A percentile compares a stretch with the other conserved stretches of the same genome.
These are phyloP conservation scores for Cyathus striatus DNA, from an alignment of 768 basidiomycete species.

Conservation along the genomic window DNA sequence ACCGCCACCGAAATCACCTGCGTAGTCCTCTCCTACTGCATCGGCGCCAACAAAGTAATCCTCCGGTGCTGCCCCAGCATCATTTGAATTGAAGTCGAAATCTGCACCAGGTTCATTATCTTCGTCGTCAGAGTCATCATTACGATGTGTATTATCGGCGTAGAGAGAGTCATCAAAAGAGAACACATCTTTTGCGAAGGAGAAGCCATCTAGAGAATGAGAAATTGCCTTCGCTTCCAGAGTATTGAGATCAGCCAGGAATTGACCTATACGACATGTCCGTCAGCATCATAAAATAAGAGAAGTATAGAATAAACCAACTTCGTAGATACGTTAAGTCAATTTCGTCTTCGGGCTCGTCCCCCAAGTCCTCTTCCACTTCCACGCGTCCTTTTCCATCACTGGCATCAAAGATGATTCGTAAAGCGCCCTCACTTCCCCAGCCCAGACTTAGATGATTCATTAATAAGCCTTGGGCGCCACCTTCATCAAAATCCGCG, in stretches of 20 bases:
- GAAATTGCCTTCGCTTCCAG: constrained; percentile 73
- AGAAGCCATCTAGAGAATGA: constrained; percentile 75
- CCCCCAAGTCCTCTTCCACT: constrained; percentile 72
- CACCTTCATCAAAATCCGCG: constrained; percentile 98
- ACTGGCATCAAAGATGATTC: constrained; percentile 95
- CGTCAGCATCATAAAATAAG: constrained; percentile 5
- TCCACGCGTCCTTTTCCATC: constrained; percentile 81
- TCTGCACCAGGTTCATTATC: constrained; percentile 35
- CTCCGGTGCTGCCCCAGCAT: constrained; percentile 31
- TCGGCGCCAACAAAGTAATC: constrained; percentile 27
- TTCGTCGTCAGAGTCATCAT: constrained; percentile 38
- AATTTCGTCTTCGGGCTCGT: constrained; percentile 66
- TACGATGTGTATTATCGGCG: constrained; percentile 48
- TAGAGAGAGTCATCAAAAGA: constrained; percentile 59
- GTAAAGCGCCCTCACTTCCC: constrained; percentile 74
- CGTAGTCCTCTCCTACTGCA: constrained; percentile 30
- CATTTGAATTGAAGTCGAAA: constrained; percentile 34
- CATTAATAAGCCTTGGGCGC: constrained; percentile 93
- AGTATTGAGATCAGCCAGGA: constrained; percentile 63
- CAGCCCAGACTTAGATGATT: constrained; percentile 84
- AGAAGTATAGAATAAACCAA: constrained; percentile 22
- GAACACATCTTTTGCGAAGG: constrained; percentile 68
- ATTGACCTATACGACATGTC: constrained; percentile 42
- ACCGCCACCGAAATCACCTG: constrained; percentile 11
- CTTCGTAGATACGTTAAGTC: constrained; percentile 61